Base-by-base conservation (phyloP, 75 land plant species). In the Azolla pinnata region DNA sequence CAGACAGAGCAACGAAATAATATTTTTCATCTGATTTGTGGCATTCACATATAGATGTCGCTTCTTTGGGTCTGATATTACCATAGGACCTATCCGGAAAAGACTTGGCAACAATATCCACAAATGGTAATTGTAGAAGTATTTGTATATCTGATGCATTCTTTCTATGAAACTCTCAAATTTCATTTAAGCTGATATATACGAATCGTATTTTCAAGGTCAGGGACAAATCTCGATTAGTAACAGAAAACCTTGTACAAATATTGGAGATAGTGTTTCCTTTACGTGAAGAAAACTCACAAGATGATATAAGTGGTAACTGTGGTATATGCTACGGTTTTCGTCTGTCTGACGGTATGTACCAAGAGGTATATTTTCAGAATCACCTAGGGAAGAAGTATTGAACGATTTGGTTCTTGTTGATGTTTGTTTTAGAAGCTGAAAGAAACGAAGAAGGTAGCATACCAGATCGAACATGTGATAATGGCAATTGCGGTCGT, bases 251-350 rank as follows among this genome's bases (percentile, higher is more conserved):
- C 66, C 77, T 89, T 61, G 71, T 58, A 21, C 55, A 40, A 33
- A 44, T 83, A 7, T 45, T 85, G 47, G 84, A 78, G 38, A 65
- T 66, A 9, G 48, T 60, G 34, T 62, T 89, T 42, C 90, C 83
- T 34, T 61, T 60, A 31, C 84, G 84, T 33, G 76, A 54, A 51
- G 62, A 64, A 51, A 33, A 38, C 49, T 61, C 52, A 24, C 65
- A 59, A 8, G 73, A 74, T 1, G 75, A 78, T 59, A 62, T 75
- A 58, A 77, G 68, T 57, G 72, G 76, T 28, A 86, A 84, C 28
- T 87, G 97, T 78, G 93, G 88, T 27, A 87, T 91, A 30, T 91
- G 97, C 66, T 91, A 91, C 65, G 85, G 82, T 29, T 79, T 72
- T 55, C 77, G 59, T 35, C 75, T 87, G 47, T 88, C 84, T 12